Evolutionary conservation across 2,329 filamentous ascomycete genomes (phyloP).

Genomic region (Diaporthe ilicicola): DNA sequence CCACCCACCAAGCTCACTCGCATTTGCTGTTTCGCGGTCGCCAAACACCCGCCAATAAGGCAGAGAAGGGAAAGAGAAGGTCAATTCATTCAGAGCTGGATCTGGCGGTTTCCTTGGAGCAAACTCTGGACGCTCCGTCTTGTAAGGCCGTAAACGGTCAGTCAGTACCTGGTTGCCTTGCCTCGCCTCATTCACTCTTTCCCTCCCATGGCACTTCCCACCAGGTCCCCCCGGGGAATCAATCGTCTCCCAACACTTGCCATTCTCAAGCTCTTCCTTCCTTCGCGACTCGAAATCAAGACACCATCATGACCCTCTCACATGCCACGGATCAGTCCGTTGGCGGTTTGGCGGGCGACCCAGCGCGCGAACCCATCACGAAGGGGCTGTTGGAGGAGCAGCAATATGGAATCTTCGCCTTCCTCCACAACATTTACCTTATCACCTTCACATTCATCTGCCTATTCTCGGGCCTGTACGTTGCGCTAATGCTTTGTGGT

Average conservation of each 20-base stretch:
- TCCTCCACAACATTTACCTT: constrained; percentile 2
- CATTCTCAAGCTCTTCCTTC: background rate
- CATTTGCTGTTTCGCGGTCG: background rate
- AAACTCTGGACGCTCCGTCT: constrained; percentile 1
- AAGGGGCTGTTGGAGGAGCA: constrained; percentile 8
- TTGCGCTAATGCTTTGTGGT: constrained; percentile 43
- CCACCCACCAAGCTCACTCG: background rate
- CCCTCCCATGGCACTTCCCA: background rate
- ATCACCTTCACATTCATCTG: constrained; percentile 13
- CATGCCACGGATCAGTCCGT: background rate
- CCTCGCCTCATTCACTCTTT: background rate
- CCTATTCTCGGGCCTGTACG: constrained; percentile 31
- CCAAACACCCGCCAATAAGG: background rate
- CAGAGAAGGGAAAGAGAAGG: background rate
- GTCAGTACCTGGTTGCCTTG: constrained; percentile 25
- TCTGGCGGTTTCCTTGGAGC: constrained; percentile 10
- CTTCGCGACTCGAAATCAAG: background rate
- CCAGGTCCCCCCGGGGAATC: background rate
- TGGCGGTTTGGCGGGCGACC: background rate
- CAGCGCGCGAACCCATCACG: background rate
- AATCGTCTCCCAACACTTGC: background rate
- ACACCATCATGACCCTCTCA: constrained; percentile 9
- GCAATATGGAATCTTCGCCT: background rate
- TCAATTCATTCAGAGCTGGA: constrained; percentile 1
- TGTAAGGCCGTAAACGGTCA: constrained; percentile 22